phyloP scores from a whole-genome alignment of 1,284 basidiomycete genomes.

The Leccinum solheimii region DNA sequence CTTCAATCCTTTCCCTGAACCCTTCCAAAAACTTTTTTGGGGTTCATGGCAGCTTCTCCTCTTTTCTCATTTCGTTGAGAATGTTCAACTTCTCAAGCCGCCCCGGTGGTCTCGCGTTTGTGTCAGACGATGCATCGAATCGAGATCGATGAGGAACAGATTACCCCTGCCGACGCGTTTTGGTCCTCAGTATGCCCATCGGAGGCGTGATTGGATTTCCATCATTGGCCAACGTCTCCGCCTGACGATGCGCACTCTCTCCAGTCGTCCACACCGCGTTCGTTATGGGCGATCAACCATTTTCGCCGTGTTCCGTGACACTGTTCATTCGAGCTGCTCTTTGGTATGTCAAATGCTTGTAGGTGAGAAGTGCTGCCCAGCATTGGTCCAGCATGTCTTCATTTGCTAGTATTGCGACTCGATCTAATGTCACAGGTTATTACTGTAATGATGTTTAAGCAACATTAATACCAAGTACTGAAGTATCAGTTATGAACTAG shows the following conservation, averaged over 20 bases:
- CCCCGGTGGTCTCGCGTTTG: background rate
- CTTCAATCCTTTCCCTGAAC: background rate
- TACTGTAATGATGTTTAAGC: constrained; percentile 33
- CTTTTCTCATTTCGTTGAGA: background rate
- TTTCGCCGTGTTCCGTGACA: background rate
- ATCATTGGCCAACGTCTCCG: background rate
- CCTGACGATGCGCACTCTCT: background rate
- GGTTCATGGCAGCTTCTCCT: background rate
- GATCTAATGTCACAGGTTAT: constrained; percentile 25
- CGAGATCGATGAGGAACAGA: background rate
- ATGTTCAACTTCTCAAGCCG: background rate
- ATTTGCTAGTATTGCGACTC: background rate
- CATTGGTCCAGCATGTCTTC: background rate
- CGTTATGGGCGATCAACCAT: background rate
- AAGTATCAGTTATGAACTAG: constrained; percentile 25
- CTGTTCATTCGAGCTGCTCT: background rate
- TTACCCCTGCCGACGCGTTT: background rate
- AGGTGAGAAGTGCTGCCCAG: background rate
- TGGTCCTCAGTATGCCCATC: background rate
- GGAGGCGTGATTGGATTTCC: background rate
- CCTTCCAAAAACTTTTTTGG: background rate
- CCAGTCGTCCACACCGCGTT: background rate
- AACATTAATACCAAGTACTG: constrained; percentile 37
- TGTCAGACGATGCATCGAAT: background rate
- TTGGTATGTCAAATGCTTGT: background rate